These are phyloP conservation scores for Pueraria montana DNA, from an alignment of 306 rosid genomes.

Conservation along the genomic window DNA sequence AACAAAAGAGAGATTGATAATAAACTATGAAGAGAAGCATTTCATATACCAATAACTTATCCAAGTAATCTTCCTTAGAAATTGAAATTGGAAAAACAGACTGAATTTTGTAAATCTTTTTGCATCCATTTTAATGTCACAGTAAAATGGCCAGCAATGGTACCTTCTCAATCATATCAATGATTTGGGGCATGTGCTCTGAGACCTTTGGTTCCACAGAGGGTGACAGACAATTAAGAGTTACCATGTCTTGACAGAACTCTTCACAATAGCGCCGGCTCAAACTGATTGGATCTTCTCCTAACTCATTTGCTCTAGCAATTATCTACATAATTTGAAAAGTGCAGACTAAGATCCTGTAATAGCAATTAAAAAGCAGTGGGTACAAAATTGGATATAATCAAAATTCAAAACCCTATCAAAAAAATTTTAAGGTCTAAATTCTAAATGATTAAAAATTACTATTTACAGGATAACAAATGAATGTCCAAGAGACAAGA, in stretches of 20 bases:
- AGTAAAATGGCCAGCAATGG: constrained; percentile 18
- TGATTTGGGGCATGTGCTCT: constrained; percentile 88
- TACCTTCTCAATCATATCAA: constrained; percentile 91
- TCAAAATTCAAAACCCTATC: not conserved
- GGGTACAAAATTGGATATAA: constrained; percentile 52
- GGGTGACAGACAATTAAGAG: constrained; percentile 84
- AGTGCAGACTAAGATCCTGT: constrained; percentile 97
- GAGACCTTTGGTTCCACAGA: constrained; percentile 93
- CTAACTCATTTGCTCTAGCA: constrained; percentile 84
- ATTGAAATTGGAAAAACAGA: constrained; percentile 22
- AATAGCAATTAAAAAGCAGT: constrained; percentile 75
- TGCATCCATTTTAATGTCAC: not conserved
- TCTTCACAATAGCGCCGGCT: constrained; percentile 84
- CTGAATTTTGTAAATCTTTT: constrained; percentile 30
- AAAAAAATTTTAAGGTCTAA: constrained; percentile 3
- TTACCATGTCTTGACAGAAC: constrained; percentile 78
- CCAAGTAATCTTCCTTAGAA: constrained; percentile 38
- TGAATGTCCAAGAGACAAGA: constrained; percentile 8
- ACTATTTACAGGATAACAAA: constrained; percentile 1
- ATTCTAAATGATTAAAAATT: constrained; percentile 33
- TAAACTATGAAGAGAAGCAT: constrained; percentile 30
- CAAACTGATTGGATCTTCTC: constrained; percentile 89
- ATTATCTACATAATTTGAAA: constrained; percentile 98
- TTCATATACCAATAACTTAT: constrained; percentile 19
- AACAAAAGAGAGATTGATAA: constrained; percentile 25